Conservation (phyloP, 2,329 filamentous ascomycete genomes). For the Aspergillus neoniger region DNA sequence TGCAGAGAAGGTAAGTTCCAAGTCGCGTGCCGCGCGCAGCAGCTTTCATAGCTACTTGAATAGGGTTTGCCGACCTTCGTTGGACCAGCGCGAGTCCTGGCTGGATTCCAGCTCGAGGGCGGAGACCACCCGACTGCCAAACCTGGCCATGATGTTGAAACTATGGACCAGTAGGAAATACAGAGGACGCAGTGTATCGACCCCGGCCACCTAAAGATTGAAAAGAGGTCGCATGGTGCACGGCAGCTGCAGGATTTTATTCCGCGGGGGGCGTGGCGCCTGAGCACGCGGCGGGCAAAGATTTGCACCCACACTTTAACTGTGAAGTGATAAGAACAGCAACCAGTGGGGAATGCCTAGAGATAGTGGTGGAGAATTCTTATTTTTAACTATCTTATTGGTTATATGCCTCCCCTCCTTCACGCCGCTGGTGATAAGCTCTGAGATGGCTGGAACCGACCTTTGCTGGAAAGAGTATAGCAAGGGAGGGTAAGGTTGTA, state of each 20-base stretch:
- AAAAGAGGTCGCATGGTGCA: not conserved
- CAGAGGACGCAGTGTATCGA: not conserved
- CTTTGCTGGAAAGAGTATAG: not conserved
- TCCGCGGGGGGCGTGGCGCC: not conserved
- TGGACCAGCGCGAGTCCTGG: conserved; percentile 10
- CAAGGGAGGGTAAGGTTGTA: conserved; percentile 4
- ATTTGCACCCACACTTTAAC: not conserved
- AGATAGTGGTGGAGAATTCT: not conserved
- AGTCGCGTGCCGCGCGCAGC: not conserved
- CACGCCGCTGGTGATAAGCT: conserved; percentile 3
- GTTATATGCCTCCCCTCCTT: not conserved
- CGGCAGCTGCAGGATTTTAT: conserved; percentile 8
- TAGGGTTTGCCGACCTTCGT: conserved; percentile 5
- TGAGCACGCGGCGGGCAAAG: not conserved
- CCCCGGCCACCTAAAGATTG: not conserved
- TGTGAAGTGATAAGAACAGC: not conserved
- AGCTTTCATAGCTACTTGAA: not conserved
- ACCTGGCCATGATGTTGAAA: not conserved
- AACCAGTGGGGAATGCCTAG: not conserved
- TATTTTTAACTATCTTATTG: not conserved
- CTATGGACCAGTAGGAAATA: not conserved
- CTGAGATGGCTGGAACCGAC: not conserved
- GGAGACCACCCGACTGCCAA: conserved; percentile 2
- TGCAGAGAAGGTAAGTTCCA: not conserved
- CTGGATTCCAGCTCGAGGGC: conserved; percentile 8